These are phyloP conservation scores for Aspergillus pseudonomiae DNA, from an alignment of 2,329 filamentous ascomycete species.

Conservation along the genomic window DNA sequence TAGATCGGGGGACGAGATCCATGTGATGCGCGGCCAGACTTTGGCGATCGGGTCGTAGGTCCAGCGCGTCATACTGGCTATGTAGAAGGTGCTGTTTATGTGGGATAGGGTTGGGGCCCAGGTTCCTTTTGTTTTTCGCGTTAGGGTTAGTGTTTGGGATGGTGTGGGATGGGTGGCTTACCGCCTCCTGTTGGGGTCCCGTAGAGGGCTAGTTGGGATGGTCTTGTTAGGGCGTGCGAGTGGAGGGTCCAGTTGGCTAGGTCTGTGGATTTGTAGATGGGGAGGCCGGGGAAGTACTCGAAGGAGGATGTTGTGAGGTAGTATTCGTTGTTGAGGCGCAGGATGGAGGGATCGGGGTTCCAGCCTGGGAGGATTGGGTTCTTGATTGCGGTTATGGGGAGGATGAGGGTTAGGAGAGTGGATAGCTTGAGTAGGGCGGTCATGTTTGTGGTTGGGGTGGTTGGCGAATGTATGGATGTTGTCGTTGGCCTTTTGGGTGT, in stretches of 20 bases:
- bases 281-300: conserved; percentile 7
- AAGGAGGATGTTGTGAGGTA: conserved; percentile 10
- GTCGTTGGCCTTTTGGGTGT: background rate
- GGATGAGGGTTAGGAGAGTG: background rate
- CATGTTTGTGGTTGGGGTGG: background rate
- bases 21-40: conserved; percentile 2
- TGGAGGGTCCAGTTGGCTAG: conserved; percentile 5
- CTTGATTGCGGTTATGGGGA: background rate
- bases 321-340: conserved; percentile 3
- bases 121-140: background rate
- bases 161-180: background rate
- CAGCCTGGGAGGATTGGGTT: conserved; percentile 5
- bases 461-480: background rate
- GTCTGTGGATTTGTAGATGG: conserved; percentile 12
- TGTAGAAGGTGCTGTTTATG: conserved; percentile 9
- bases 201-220: background rate
- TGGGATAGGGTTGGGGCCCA: conserved; percentile 8
- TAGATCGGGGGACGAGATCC: conserved; percentile 8
- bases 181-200: background rate
- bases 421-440: background rate
- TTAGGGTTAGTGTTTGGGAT: background rate
- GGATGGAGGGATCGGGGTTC: conserved; percentile 7
- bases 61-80: conserved; percentile 7
- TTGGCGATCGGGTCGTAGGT: conserved; percentile 3
- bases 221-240: conserved; percentile 1